Conservation (phyloP, 352 stramenopile genomes). For the Phytophthora boehmeriae region DNA sequence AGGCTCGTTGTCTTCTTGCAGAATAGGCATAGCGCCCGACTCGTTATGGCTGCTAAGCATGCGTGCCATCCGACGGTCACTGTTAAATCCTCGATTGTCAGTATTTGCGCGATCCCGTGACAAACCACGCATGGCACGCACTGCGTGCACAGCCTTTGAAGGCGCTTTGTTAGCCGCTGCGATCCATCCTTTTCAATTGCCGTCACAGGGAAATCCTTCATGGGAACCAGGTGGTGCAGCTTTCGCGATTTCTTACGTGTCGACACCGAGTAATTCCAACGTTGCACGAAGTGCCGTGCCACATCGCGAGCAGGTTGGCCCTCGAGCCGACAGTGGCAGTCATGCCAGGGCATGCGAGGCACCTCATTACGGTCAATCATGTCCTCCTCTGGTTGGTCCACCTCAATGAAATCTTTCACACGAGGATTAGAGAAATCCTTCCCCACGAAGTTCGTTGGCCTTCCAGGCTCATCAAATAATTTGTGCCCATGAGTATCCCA, state of each 20-base stretch:
- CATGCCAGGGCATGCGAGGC: conserved; percentile 88
- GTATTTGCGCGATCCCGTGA: conserved; percentile 26
- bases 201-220: conserved; percentile 62
- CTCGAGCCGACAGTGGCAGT: conserved; percentile 82
- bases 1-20: conserved; percentile 27
- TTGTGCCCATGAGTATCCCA: conserved; percentile 78
- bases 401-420: conserved; percentile 85
- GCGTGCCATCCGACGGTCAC: conserved; percentile 39
- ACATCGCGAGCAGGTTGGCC: conserved; percentile 83
- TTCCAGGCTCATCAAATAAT: conserved; percentile 67
- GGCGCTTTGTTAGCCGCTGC: conserved; percentile 46
- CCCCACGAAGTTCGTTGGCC: conserved; percentile 66
- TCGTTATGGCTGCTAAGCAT: conserved; percentile 37
- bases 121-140: conserved; percentile 52
- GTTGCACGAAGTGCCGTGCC: conserved; percentile 86
- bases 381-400: conserved; percentile 75
- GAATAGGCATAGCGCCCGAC: conserved; percentile 25
- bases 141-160: conserved; percentile 75
- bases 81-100: conserved; percentile 52
- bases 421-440: conserved; percentile 89
- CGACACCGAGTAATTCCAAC: conserved; percentile 89
- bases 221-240: conserved; percentile 75
- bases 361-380: conserved; percentile 74
- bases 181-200: conserved; percentile 46
- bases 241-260: conserved; percentile 81